Conservation (phyloP, 2,329 filamentous ascomycete species). For the Leptographium lundbergii region DNA sequence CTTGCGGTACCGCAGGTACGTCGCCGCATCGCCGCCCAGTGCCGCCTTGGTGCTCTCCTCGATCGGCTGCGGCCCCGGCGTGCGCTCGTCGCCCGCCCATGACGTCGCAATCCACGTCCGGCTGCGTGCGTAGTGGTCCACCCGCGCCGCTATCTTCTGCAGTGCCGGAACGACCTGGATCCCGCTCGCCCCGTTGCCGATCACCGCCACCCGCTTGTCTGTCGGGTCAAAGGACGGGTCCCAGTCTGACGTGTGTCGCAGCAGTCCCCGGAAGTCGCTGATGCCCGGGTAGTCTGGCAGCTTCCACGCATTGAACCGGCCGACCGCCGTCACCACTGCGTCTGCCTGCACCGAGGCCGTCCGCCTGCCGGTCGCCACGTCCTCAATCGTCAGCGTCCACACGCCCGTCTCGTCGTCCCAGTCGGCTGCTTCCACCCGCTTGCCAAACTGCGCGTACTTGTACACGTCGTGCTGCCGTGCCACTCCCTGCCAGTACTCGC, state of each 20-base stretch:
- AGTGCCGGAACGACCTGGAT: conserved; percentile 36
- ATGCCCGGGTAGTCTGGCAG: conserved; percentile 40
- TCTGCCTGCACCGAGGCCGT: conserved; percentile 34
- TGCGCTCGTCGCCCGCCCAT: conserved; percentile 42
- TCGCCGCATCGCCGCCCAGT: conserved; percentile 44
- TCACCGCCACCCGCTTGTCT: conserved; percentile 35
- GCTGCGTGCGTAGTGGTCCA: conserved; percentile 54
- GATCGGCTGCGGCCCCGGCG: conserved; percentile 42
- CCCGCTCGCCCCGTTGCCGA: conserved; percentile 42
- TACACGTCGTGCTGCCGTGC: conserved; percentile 54
- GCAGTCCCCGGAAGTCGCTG: conserved; percentile 34
- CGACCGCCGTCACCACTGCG: conserved; percentile 50
- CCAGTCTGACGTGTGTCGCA: conserved; percentile 46
- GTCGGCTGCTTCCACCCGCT: conserved; percentile 38
- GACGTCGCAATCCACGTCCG: conserved; percentile 56
- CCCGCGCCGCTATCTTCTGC: conserved; percentile 31
- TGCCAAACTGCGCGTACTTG: conserved; percentile 39
- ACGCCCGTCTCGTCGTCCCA: conserved; percentile 40
- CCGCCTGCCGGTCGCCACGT: conserved; percentile 23
- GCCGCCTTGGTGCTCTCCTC: conserved; percentile 36
- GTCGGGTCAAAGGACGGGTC: conserved; percentile 33
- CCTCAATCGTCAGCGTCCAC: conserved; percentile 41
- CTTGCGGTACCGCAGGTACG: conserved; percentile 48
- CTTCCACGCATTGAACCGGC: conserved; percentile 42
- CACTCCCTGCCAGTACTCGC: conserved; percentile 50